Percentiles rank a stretch among this genome's conserved stretches.
Evolutionary conservation across 768 basidiomycete species (phyloP).

Genomic region (Agrocybe praecox): DNA sequence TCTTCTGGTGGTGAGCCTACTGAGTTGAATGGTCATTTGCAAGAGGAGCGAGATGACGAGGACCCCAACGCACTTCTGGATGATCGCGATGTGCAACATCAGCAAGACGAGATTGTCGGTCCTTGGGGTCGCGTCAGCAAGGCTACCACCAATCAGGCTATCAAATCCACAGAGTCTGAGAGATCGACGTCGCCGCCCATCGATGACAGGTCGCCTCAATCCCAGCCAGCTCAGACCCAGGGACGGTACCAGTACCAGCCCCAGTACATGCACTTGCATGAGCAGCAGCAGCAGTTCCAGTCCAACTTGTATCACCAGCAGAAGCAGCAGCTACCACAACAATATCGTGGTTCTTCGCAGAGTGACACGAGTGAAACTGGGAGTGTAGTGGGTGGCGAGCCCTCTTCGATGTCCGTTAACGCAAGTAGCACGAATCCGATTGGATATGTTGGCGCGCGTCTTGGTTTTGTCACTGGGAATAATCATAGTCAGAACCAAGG

Average conservation of each 20-base stretch:
- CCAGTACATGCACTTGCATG: slow-evolving; percentile 10
- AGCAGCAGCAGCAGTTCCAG: slow-evolving; percentile 13
- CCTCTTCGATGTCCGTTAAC: neutral
- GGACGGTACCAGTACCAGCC: slow-evolving; percentile 5
- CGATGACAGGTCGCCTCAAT: slow-evolving; percentile 9
- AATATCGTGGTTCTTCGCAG: slow-evolving; percentile 13
- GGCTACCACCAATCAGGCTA: slow-evolving; percentile 3
- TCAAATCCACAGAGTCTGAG: slow-evolving; percentile 26
- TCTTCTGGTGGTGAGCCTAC: neutral
- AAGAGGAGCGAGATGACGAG: neutral
- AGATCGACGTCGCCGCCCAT: slow-evolving; percentile 34
- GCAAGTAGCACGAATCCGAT: slow-evolving; percentile 9
- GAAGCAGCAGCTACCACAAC: slow-evolving; percentile 11
- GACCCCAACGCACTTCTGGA: neutral
- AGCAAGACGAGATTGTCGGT: slow-evolving; percentile 36
- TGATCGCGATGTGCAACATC: neutral
- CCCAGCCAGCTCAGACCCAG: slow-evolving; percentile 16
- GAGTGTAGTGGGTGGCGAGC: slow-evolving; percentile 10
- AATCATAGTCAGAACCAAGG: neutral
- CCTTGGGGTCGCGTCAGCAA: slow-evolving; percentile 45
- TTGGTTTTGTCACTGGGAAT: slow-evolving; percentile 6
- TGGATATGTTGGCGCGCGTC: slow-evolving; percentile 17
- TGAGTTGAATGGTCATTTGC: neutral
- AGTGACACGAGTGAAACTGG: slow-evolving; percentile 20
- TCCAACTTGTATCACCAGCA: slow-evolving; percentile 12